These are phyloP conservation scores for Colletotrichum paranaense DNA, from an alignment of 2,329 filamentous ascomycete genomes.

Conservation along the genomic window DNA sequence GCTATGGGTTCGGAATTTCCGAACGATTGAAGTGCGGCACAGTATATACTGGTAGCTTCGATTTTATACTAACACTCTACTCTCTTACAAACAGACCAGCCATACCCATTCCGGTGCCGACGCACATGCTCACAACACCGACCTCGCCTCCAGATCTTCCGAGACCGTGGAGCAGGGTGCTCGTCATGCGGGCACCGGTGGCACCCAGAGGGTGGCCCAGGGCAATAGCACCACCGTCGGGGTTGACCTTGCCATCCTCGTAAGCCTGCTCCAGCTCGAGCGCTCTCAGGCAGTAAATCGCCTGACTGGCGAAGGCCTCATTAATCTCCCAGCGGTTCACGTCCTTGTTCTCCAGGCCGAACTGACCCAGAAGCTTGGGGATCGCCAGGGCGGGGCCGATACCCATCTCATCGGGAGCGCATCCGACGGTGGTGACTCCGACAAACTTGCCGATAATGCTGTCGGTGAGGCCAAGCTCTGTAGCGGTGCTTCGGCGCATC, in stretches of 20 bases:
- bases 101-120: constrained; percentile 85
- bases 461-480: constrained; percentile 74
- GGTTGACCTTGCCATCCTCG: constrained; percentile 81
- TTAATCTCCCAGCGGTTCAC: constrained; percentile 94
- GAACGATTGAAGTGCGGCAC: background rate
- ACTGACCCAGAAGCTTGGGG: constrained; percentile 78
- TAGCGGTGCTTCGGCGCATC: constrained; percentile 86
- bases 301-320: constrained; percentile 79
- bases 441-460: constrained; percentile 87
- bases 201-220: constrained; percentile 91
- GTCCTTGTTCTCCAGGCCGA: constrained; percentile 75
- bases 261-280: constrained; percentile 73
- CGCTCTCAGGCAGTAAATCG: constrained; percentile 77
- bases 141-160: constrained; percentile 78
- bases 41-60: background rate
- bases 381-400: constrained; percentile 89
- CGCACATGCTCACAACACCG: constrained; percentile 89
- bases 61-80: constrained; percentile 45
- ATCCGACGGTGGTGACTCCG: constrained; percentile 79
- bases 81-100: constrained; percentile 75
- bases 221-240: constrained; percentile 94
- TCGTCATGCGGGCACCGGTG: constrained; percentile 84
- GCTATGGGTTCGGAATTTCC: too few species aligned
- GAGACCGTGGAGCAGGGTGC: constrained; percentile 75
- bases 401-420: constrained; percentile 92